Conservation (phyloP, 2,329 filamentous ascomycete genomes). For the Claviceps capensis region DNA sequence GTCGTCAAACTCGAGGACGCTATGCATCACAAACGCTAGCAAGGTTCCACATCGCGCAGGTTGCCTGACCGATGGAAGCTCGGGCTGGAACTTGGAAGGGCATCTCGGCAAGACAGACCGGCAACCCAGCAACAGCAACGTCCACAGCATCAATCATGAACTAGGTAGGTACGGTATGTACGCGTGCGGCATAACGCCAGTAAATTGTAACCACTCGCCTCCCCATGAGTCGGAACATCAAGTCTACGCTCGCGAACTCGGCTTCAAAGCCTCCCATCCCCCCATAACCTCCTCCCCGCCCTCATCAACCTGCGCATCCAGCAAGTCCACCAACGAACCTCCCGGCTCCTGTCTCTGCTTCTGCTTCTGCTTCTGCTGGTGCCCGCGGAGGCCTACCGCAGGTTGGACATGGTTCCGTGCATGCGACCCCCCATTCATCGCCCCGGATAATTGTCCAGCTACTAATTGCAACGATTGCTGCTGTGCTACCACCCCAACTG, state of each 20-base stretch:
- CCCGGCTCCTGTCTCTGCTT: not conserved
- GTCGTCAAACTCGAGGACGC: too few species aligned
- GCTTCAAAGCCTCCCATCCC: conserved; percentile 43
- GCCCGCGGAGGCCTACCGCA: not conserved
- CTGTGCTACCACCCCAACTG: not conserved
- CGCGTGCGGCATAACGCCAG: too few species aligned
- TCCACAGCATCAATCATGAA: too few species aligned
- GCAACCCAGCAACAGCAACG: too few species aligned
- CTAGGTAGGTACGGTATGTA: too few species aligned
- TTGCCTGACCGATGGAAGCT: too few species aligned
- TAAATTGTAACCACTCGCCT: too few species aligned
- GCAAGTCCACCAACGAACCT: conserved; percentile 18
- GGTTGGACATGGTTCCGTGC: not conserved
- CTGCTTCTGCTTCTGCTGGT: not conserved
- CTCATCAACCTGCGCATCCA: conserved; percentile 36
- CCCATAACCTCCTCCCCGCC: conserved; percentile 27
- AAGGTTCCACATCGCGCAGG: too few species aligned
- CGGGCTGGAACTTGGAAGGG: too few species aligned
- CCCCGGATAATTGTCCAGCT: not conserved
- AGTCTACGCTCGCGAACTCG: conserved; percentile 18
- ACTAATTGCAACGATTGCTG: not conserved
- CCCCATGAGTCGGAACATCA: not conserved
- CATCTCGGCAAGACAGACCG: too few species aligned
- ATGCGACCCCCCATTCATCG: conserved; percentile 8
- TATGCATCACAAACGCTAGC: too few species aligned